Evolutionary conservation across 2,329 filamentous ascomycete genomes (phyloP).

Genomic region (Sporothrix brasiliensis): DNA sequence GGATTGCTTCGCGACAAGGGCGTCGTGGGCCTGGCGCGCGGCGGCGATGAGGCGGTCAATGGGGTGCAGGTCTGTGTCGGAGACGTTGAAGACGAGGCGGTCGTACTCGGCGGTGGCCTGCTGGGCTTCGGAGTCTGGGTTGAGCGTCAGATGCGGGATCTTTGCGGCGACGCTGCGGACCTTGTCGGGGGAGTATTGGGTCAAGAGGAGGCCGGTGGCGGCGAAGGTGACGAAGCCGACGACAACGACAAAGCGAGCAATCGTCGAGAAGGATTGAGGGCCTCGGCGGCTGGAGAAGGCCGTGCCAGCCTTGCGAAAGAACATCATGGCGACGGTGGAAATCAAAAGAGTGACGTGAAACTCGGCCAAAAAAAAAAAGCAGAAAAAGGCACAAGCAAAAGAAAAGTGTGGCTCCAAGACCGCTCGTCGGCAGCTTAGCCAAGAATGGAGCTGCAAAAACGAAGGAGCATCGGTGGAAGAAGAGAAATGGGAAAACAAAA

Average conservation of each 20-base stretch:
- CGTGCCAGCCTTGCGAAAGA: slow-evolving; percentile 28
- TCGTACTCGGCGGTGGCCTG: slow-evolving; percentile 27
- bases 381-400: not conserved
- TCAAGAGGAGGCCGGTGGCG: slow-evolving; percentile 30
- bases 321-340: slow-evolving; percentile 23
- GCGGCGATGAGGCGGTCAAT: slow-evolving; percentile 51
- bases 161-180: slow-evolving; percentile 23
- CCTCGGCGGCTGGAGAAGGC: slow-evolving; percentile 28
- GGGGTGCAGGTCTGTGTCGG: slow-evolving; percentile 43
- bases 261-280: slow-evolving; percentile 31
- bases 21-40: slow-evolving; percentile 47
- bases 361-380: not conserved
- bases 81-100: slow-evolving; percentile 14
- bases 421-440: slow-evolving; percentile 14
- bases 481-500: not conserved
- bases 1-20: slow-evolving; percentile 47
- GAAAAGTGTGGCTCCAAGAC: not conserved
- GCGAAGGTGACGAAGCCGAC: slow-evolving; percentile 31
- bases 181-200: slow-evolving; percentile 27
- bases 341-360: not conserved
- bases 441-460: slow-evolving; percentile 3
- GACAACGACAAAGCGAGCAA: slow-evolving; percentile 33
- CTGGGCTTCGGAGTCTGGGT: slow-evolving; percentile 27
- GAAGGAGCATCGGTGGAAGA: slow-evolving; percentile 10
- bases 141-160: slow-evolving; percentile 26